Percentiles rank a stretch among this genome's conserved stretches.
These are phyloP conservation scores for Tricholoma matsutake DNA, from an alignment of 768 basidiomycete genomes.

Conservation along the genomic window DNA sequence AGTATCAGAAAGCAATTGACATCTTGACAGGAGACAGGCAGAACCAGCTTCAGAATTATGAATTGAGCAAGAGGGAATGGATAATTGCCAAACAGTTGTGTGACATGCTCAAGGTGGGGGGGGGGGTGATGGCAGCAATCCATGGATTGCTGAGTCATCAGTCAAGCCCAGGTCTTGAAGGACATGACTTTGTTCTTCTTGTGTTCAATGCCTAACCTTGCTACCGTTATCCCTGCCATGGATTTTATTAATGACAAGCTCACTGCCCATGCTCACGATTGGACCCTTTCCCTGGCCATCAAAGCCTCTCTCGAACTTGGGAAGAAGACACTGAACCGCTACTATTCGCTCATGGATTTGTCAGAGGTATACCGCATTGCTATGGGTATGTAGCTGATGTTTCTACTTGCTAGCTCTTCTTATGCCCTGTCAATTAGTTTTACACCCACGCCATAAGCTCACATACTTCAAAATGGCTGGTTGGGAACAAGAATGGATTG, in stretches of 20 bases:
- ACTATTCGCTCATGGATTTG: too few species aligned
- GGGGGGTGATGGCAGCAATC: slow-evolving; percentile 20
- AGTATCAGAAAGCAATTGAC: slow-evolving; percentile 23
- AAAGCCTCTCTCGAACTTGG: too few species aligned
- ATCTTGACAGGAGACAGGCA: slow-evolving; percentile 18
- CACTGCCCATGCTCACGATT: too few species aligned
- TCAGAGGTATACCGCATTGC: too few species aligned
- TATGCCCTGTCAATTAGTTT: too few species aligned
- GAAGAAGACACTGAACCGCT: too few species aligned
- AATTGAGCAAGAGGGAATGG: slow-evolving; percentile 25
- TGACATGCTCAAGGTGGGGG: slow-evolving; percentile 25
- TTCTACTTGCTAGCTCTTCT: too few species aligned
- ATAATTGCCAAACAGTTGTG: slow-evolving; percentile 21
- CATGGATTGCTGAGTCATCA: slow-evolving; percentile 25
- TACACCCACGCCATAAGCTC: slow-evolving; percentile 30
- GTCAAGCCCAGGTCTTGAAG: background rate
- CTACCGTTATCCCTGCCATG: too few species aligned
- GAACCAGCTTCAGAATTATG: slow-evolving; percentile 12
- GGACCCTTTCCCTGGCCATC: too few species aligned
- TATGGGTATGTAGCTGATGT: too few species aligned
- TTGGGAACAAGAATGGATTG: slow-evolving; percentile 28
- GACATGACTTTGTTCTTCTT: background rate
- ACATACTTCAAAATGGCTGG: slow-evolving; percentile 24
- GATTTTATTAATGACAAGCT: too few species aligned
- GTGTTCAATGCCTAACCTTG: background rate